Evolutionary conservation across 1,139 yeast genomes (phyloP).

Genomic region (Sugiyamaella castrensis): DNA sequence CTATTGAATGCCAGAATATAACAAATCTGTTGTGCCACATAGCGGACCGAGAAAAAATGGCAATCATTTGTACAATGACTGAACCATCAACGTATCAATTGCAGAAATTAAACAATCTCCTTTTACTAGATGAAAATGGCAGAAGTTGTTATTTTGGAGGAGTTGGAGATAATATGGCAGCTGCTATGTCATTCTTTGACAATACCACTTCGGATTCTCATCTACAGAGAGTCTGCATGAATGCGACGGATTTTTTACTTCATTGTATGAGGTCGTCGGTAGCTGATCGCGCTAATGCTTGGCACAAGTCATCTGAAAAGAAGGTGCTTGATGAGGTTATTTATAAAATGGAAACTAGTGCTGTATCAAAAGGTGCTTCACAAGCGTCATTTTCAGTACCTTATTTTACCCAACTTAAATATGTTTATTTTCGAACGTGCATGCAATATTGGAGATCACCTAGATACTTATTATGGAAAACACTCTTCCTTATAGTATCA

Average conservation of each 20-base stretch:
- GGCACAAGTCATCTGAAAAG: slow-evolving; percentile 2
- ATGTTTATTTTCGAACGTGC: slow-evolving; percentile 45
- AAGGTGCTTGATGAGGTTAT: background rate
- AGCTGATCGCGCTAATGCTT: background rate
- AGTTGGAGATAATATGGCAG: slow-evolving; percentile 52
- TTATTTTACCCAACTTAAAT: slow-evolving; percentile 38
- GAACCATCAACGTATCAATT: slow-evolving; percentile 57
- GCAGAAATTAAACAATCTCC: slow-evolving; percentile 50
- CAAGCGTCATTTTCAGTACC: background rate
- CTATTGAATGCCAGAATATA: slow-evolving; percentile 58
- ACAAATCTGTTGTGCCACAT: slow-evolving; percentile 49
- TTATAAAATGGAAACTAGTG: background rate
- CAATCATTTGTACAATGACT: slow-evolving; percentile 55
- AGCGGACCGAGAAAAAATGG: slow-evolving; percentile 51
- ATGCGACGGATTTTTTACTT: slow-evolving; percentile 8
- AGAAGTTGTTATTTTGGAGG: slow-evolving; percentile 66
- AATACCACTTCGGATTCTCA: slow-evolving; percentile 21
- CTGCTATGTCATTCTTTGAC: slow-evolving; percentile 55
- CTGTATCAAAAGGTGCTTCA: too few species aligned
- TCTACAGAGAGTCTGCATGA: background rate
- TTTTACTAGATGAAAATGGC: slow-evolving; percentile 53
- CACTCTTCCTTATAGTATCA: slow-evolving; percentile 46
- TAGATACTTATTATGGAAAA: slow-evolving; percentile 44
- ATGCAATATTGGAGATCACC: slow-evolving; percentile 47
- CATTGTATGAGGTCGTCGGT: background rate